Evolutionary conservation across 2,329 filamentous ascomycete genomes (phyloP).

Genomic region (Coleophoma cylindrospora): DNA sequence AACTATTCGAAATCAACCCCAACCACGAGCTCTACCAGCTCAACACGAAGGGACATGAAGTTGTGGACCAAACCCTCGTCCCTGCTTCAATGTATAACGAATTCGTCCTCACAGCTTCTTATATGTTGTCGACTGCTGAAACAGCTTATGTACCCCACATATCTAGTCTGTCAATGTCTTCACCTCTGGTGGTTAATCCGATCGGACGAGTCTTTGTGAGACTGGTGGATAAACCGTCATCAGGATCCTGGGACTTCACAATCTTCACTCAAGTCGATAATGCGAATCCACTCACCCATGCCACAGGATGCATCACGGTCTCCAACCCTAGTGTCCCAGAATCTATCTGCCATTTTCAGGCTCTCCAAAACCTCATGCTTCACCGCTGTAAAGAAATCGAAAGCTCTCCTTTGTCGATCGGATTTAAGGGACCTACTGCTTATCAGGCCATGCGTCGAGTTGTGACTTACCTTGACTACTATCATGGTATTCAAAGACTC

Average conservation of each 20-base stretch:
- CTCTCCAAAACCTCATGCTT: neutral
- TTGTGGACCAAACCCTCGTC: neutral
- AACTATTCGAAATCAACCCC: neutral
- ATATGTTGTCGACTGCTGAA: neutral
- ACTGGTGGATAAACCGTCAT: neutral
- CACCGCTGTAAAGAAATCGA: neutral
- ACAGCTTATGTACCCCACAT: neutral
- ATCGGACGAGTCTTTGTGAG: neutral
- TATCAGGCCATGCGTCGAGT: neutral
- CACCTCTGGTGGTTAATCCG: neutral
- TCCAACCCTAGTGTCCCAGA: too few relatives aligned
- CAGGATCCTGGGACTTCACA: neutral
- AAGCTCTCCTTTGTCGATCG: neutral
- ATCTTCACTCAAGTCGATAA: neutral
- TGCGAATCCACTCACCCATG: neutral
- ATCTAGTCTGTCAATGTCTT: neutral
- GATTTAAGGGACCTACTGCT: neutral
- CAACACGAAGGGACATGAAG: neutral
- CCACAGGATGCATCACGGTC: too few relatives aligned
- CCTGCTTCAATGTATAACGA: slow-evolving; percentile 2
- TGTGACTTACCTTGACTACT: neutral
- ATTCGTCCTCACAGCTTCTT: neutral
- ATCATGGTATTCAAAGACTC: neutral
- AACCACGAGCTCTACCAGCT: neutral
- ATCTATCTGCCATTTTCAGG: too few relatives aligned